Base-by-base conservation (phyloP, 257 asterid species). In the Nicotiana noctiflora region DNA sequence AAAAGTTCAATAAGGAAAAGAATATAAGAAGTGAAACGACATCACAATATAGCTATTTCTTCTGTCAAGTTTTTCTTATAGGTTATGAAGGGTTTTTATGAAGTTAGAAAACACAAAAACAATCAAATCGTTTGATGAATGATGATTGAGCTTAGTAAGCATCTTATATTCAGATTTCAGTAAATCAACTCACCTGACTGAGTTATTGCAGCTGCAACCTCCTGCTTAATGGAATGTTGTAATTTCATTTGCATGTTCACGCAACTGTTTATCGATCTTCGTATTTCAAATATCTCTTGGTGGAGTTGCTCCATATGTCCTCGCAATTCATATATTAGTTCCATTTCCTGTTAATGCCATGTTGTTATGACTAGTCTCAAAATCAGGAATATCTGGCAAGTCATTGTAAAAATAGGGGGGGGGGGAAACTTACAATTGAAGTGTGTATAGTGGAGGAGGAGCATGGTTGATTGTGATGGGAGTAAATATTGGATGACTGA, bases 231-330 rank as follows among this genome's bases (percentile, higher is more conserved):
- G 80, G 96, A 92, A 15, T 83, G 84, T 75, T 92, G 96, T 75
- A 93, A 81, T 49, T 90, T 84, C 77, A 83, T 78, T 82, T 92
- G 97, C 92, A 89, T 89, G 70, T 89, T 89, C 80, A 92, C 85
- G 86, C 97, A 93, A 74, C 91, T 86, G 76, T 85, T 91, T 25
- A 95, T 85, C n/a, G 97, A 88, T 83, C 87, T 91, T 74, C 94
- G 87, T 60, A 95, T 84, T 83, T 92, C 93, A 7, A 93, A 83
- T 81, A 95, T 87, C 88, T 93, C 98, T 83, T 84, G 90, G 68
- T 87, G 96, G 76, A 95, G 89, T 78, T 88, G 92, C 86, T 90
- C 97, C 94, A 95, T 93, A 29, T 93, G 94, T 79, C 93, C 90
- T 85, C 91, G 92, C 88, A 95, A 78, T 77, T 95, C 92, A 85